A percentile compares a stretch with the other conserved stretches of the same genome.
Conservation (phyloP, 345 rosid genomes). For the Gossypium bickii region DNA sequence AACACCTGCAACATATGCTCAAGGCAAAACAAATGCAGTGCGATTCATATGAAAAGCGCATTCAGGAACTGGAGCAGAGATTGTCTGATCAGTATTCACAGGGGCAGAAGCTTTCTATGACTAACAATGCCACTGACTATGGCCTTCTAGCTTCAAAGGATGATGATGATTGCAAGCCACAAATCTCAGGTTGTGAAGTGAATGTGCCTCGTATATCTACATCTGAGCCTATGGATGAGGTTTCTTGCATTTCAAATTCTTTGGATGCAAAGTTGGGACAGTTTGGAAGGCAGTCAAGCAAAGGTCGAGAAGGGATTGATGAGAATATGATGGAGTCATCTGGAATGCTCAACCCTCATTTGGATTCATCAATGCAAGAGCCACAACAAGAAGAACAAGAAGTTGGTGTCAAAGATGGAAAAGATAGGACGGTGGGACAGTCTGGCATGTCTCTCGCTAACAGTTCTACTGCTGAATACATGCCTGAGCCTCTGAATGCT, state of each 20-base stretch:
- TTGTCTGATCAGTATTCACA: constrained; percentile 60
- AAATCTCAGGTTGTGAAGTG: constrained; percentile 38
- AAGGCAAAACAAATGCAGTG: constrained; percentile 74
- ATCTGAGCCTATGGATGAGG: constrained; percentile 92
- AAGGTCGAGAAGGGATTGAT: constrained; percentile 84
- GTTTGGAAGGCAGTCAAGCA: constrained; percentile 58
- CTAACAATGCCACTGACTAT: constrained; percentile 45
- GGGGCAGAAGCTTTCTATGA: constrained; percentile 51
- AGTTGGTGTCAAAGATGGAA: constrained; percentile 49
- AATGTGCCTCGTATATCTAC: constrained; percentile 44
- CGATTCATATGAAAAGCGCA: constrained; percentile 81
- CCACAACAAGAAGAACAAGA: constrained; percentile 55
- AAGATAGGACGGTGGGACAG: constrained; percentile 53
- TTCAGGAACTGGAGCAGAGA: constrained; percentile 87
- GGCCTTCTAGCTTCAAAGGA: constrained; percentile 31
- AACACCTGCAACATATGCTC: constrained; percentile 71
- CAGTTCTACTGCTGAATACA: constrained; percentile 91
- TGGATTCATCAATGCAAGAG: constrained; percentile 88
- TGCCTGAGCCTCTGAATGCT: constrained; percentile 42
- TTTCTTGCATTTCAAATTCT: constrained; percentile 77
- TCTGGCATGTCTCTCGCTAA: constrained; percentile 63
- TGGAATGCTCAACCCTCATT: constrained; percentile 53
- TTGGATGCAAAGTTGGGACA: constrained; percentile 46
- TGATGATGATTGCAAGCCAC: constrained; percentile 42
- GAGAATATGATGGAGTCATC: constrained; percentile 96